Evolutionary conservation across 225 moss, liverwort and hornwort species (phyloP), one percentile per base, ranked within the genome.

Genomic region (Polytrichum commune): DNA sequence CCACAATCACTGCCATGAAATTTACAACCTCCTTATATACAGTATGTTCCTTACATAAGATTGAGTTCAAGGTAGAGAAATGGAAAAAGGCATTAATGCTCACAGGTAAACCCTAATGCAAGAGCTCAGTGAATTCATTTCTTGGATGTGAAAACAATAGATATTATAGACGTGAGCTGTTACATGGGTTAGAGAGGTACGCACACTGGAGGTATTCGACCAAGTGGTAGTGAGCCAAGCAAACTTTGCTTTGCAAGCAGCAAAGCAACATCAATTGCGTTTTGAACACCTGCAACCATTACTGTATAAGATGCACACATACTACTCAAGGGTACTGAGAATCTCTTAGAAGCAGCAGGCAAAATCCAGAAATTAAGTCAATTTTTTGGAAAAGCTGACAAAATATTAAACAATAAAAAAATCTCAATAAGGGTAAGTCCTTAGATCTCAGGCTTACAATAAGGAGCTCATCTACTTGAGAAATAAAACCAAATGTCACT

Each of bases 141-240:
- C 60, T 61, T 7, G 13, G 18, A 30, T 10, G 18, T 53, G 35
- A 53, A 53, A 69, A 19, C n/a, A 27, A 55, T 29, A 53, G 7
- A 16, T 16, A 4, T 16, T 46, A 46, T 46, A 46, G 46, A 46
- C 46, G 0, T 16, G 46, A 46, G 46, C 46, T 46, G 46, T 46
- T 46, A 46, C 46, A 46, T 13, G 22, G 53, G 68, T 58, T 27
- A 55, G 62, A 64, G 35, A 79, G 79, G 55, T 80, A 80, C 88
- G 74, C 74, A 97, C 92, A 95, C 83, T 65, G 98, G 95, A 81
- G 95, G 92, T 80, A 90, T 93, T 70, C 93, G 98, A 71, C 98
- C 95, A 67, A 93, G 84, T n/a, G 95, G 74, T 56, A 93, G 80
- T 46, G 78, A 68, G 66, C 91, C 94, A 55, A 68, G 73, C 66